Percentiles rank a stretch among this genome's conserved stretches.
Evolutionary conservation across 768 basidiomycete species (phyloP).

Genomic region (Suillus luteus): DNA sequence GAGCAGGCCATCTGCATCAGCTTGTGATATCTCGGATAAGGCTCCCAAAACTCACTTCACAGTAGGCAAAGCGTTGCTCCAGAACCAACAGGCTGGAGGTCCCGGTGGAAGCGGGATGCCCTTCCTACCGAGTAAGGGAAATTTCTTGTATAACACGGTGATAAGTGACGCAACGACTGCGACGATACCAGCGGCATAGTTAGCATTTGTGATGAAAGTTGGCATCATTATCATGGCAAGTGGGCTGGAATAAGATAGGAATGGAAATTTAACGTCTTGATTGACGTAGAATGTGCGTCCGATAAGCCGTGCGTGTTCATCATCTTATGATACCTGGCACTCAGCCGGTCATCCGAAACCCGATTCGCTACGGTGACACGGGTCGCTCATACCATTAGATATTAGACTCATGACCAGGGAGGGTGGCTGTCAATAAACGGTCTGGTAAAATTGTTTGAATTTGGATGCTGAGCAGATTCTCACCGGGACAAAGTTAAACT

Average conservation of each 20-base stretch:
- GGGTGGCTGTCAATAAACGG: neutral
- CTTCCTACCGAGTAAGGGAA: neutral
- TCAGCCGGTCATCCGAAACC: neutral
- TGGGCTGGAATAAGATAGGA: neutral
- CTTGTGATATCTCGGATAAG: neutral
- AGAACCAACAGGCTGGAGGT: neutral
- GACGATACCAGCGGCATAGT: neutral
- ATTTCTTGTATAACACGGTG: neutral
- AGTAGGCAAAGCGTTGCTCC: neutral
- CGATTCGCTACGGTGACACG: neutral
- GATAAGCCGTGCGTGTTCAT: neutral
- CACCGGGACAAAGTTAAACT: neutral
- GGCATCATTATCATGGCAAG: neutral
- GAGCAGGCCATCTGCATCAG: neutral
- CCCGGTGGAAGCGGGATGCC: neutral
- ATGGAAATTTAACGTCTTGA: neutral
- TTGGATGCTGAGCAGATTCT: neutral
- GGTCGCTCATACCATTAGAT: neutral
- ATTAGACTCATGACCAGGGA: neutral
- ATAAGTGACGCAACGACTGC: neutral
- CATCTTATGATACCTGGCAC: neutral
- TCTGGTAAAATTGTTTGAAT: neutral
- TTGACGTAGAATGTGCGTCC: neutral
- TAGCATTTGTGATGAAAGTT: neutral
- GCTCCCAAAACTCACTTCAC: neutral